phyloP scores from a whole-genome alignment of 2,329 filamentous ascomycete species.

The Xylaria sp. region DNA sequence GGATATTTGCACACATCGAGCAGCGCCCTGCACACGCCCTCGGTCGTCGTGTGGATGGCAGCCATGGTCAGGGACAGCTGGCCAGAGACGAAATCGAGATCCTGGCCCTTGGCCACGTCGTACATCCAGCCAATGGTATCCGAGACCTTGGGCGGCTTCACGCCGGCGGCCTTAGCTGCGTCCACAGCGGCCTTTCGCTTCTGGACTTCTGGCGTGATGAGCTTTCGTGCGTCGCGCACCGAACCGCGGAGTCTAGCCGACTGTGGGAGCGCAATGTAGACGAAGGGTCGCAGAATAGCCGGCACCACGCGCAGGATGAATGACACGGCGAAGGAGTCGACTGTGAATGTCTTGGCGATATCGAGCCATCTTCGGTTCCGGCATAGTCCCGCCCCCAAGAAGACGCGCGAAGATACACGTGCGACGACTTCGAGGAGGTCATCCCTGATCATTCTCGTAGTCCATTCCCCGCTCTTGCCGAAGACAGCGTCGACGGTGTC shows the following conservation, averaged over 20 bases:
- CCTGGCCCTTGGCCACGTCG: constrained; percentile 49
- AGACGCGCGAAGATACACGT: constrained; percentile 61
- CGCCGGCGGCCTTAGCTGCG: constrained; percentile 43
- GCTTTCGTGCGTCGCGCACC: constrained; percentile 51
- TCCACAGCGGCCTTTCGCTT: constrained; percentile 47
- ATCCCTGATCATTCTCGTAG: constrained; percentile 50
- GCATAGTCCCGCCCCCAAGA: constrained; percentile 58
- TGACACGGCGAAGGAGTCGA: constrained; percentile 53
- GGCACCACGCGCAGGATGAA: constrained; percentile 56
- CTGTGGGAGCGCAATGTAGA: constrained; percentile 58
- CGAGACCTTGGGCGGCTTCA: constrained; percentile 50
- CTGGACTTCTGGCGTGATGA: constrained; percentile 51
- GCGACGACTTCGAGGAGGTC: constrained; percentile 58
- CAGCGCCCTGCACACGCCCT: constrained; percentile 52
- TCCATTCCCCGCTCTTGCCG: constrained; percentile 55
- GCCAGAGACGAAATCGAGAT: constrained; percentile 49
- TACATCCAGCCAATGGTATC: constrained; percentile 59
- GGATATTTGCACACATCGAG: constrained; percentile 59
- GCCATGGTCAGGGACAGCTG: constrained; percentile 54
- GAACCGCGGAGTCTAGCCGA: constrained; percentile 54
- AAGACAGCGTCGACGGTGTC: constrained; percentile 50
- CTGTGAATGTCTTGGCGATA: constrained; percentile 56
- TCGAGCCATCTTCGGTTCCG: constrained; percentile 60
- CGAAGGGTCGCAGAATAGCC: constrained; percentile 53
- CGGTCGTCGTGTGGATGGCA: constrained; percentile 57